These are phyloP conservation scores for Teunomyces tritomae DNA, from an alignment of 805 yeast genomes.

Conservation along the genomic window DNA sequence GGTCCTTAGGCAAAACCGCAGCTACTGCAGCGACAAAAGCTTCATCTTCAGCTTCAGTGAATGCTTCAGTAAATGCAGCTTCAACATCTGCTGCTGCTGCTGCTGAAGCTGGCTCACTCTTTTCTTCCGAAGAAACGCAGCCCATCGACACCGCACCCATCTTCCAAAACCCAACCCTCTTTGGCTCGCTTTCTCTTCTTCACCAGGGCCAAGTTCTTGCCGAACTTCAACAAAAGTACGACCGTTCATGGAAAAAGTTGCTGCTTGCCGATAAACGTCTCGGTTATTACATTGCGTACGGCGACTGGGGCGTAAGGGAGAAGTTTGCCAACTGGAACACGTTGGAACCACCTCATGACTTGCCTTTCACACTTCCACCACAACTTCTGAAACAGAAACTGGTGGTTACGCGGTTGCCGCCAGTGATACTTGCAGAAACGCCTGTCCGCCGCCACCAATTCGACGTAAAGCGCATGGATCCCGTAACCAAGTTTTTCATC, in stretches of 20 bases:
- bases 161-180: slow-evolving; percentile 34
- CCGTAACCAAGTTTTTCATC: slow-evolving; percentile 52
- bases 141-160: slow-evolving; percentile 48
- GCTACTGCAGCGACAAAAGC: too few relatives aligned
- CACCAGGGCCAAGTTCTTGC: slow-evolving; percentile 58
- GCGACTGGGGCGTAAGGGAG: slow-evolving; percentile 69
- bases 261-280: slow-evolving; percentile 51
- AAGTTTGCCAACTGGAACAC: slow-evolving; percentile 48
- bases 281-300: slow-evolving; percentile 62
- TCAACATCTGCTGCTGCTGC: not conserved
- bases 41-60: not conserved
- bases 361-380: slow-evolving; percentile 52
- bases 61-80: too few relatives aligned
- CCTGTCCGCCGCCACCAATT: slow-evolving; percentile 44
- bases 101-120: slow-evolving; percentile 21
- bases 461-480: slow-evolving; percentile 53
- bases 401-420: slow-evolving; percentile 28
- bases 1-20: too few relatives aligned
- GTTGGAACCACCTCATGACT: slow-evolving; percentile 51
- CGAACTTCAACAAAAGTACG: slow-evolving; percentile 49
- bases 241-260: slow-evolving; percentile 55
- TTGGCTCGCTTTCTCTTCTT: slow-evolving; percentile 35
- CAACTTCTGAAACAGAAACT: slow-evolving; percentile 27
- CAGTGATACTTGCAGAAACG: slow-evolving; percentile 43
- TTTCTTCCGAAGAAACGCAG: slow-evolving; percentile 40